Evolutionary conservation across 306 rosid species (phyloP).

Genomic region (Medicago ruthenica): DNA sequence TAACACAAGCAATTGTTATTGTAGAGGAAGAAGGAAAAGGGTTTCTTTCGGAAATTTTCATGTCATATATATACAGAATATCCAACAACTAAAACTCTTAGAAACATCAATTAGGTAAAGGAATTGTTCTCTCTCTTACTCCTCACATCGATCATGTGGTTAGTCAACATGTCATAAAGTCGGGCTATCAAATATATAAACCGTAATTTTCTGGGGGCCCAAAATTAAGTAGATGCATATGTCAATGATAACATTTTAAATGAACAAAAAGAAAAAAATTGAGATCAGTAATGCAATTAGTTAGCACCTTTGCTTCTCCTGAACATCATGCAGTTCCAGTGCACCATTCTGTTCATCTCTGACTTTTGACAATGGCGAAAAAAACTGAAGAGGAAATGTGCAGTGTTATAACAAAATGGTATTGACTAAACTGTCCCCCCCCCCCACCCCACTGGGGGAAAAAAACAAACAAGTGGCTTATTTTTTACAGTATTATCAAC

Average conservation of each 20-base stretch:
- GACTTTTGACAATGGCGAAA: slow-evolving; percentile 84
- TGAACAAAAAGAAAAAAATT: background rate
- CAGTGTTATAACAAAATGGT: slow-evolving; percentile 23
- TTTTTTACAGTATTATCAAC: slow-evolving; percentile 14
- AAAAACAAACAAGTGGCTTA: background rate
- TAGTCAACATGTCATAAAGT: slow-evolving; percentile 8
- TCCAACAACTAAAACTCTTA: slow-evolving; percentile 26
- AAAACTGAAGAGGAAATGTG: slow-evolving; percentile 66
- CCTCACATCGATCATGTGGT: slow-evolving; percentile 30
- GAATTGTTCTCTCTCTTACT: slow-evolving; percentile 6
- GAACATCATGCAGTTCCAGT: slow-evolving; percentile 71
- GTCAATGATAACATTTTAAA: background rate
- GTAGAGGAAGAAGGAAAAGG: slow-evolving; percentile 19
- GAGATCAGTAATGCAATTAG: slow-evolving; percentile 40
- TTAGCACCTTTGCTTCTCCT: slow-evolving; percentile 71
- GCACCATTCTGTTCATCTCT: slow-evolving; percentile 80
- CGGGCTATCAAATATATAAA: slow-evolving; percentile 17
- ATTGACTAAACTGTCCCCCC: background rate
- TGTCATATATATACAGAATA: slow-evolving; percentile 7
- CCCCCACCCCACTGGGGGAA: too few species aligned
- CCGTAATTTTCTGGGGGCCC: background rate
- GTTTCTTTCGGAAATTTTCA: slow-evolving; percentile 11
- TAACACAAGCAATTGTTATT: slow-evolving; percentile 33
- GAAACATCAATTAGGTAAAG: background rate
- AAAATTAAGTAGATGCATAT: slow-evolving; percentile 16